Evolutionary conservation across 352 stramenopile genomes (phyloP), one percentile per base, ranked within the genome.

Genomic region (Globisporangium echinulatum): DNA sequence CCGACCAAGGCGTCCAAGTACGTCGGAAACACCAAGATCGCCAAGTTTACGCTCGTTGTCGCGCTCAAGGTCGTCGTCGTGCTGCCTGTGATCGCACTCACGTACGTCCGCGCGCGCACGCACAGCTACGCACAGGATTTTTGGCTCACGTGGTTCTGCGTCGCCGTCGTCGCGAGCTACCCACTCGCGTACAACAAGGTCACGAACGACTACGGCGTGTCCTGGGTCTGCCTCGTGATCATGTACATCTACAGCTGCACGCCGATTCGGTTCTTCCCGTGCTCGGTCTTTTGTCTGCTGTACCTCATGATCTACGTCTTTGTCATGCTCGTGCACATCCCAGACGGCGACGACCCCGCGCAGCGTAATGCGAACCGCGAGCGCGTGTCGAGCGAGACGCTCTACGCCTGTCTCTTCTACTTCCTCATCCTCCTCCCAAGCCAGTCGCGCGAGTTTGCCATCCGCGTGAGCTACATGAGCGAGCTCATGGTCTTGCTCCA

Each of bases 161-260:
- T 86, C 48, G 62, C 58, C 42, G 68, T 82, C 4, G 77, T 90
- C 8, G 77, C 80, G 0, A 69, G 67, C 52, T 92, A 92, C 50
- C 81, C 81, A 46, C 67, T 92, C 19, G 70, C 82, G 49, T 92
- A 89, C 75, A 92, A 92, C 74, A 90, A 90, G 48, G 67, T 90
- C 51, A 92, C 82, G 1, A 82, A 86, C 58, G 80, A 90, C 66
- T 88, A 90, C 37, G 83, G 83, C 52, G 80, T 92, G 14, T 90
- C 83, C 13, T 90, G 83, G 79, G 73, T 90, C 36, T 92, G 80
- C 40, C 64, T 94, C 33, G 71, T 90, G 33, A 88, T 94, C 63
- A 90, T 92, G 82, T 90, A 90, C 66, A 75, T 91, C 49, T 91
- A 91, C 68, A 88, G 75, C 68, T 92, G 77, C 64, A 88, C 82